Evolutionary conservation across 2,329 filamentous ascomycete genomes (phyloP).

Genomic region (Plenodomus tracheiphilus): DNA sequence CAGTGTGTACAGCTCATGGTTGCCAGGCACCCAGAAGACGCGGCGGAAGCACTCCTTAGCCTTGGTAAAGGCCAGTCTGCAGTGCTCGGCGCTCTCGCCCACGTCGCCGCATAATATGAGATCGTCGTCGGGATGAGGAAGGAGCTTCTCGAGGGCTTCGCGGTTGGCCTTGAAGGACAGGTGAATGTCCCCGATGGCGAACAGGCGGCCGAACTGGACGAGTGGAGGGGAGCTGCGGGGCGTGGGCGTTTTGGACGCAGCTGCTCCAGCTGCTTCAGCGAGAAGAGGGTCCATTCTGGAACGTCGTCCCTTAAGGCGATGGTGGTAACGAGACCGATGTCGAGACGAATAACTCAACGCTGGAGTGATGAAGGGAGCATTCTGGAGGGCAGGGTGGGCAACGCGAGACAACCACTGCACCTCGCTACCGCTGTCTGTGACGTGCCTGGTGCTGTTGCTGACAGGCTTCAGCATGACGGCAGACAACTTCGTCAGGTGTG

Average conservation of each 20-base stretch:
- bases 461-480: not conserved
- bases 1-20: constrained; percentile 62
- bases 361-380: not conserved
- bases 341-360: too few relatives aligned
- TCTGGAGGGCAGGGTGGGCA: not conserved
- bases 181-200: constrained; percentile 53
- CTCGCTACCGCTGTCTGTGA: not conserved
- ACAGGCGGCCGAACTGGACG: constrained; percentile 37
- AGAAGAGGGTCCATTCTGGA: constrained; percentile 29
- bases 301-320: too few relatives aligned
- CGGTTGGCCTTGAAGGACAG: constrained; percentile 52
- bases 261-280: constrained; percentile 19
- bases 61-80: constrained; percentile 40
- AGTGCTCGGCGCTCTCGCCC: constrained; percentile 40
- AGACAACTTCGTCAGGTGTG: not conserved
- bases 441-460: not conserved
- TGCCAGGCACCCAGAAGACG: constrained; percentile 62
- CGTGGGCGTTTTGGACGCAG: constrained; percentile 10
- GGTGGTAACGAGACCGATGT: too few relatives aligned
- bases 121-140: constrained; percentile 47
- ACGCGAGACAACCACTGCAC: not conserved
- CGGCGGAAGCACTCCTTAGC: constrained; percentile 49
- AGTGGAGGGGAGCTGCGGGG: constrained; percentile 12
- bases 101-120: constrained; percentile 52
- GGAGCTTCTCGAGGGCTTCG: constrained; percentile 48